Evolutionary conservation across 2,329 filamentous ascomycete genomes (phyloP).

Genomic region (Aspergillus flavus): DNA sequence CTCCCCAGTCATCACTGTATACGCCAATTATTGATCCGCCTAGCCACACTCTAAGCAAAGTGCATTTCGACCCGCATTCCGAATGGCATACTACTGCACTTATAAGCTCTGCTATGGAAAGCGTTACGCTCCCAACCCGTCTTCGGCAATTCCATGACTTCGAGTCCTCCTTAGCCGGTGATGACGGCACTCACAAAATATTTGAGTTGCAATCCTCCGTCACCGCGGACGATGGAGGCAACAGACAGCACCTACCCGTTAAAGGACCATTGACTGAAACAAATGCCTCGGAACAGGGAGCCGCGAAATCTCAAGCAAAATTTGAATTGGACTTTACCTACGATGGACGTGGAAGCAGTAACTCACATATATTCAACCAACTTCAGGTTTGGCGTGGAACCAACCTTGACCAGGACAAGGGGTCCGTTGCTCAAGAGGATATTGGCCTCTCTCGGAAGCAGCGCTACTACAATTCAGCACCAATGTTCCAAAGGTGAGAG

Average conservation of each 20-base stretch:
- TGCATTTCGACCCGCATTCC: slow-evolving; percentile 65
- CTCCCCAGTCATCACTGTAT: slow-evolving; percentile 73
- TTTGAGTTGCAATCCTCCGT: slow-evolving; percentile 73
- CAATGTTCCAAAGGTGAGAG: slow-evolving; percentile 37
- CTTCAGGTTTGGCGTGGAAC: slow-evolving; percentile 36
- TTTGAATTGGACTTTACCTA: slow-evolving; percentile 46
- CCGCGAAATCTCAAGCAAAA: slow-evolving; percentile 27
- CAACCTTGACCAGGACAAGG: slow-evolving; percentile 18
- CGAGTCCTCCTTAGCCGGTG: slow-evolving; percentile 53
- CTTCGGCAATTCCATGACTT: slow-evolving; percentile 40
- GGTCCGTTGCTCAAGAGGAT: slow-evolving; percentile 22
- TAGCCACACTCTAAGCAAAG: slow-evolving; percentile 55
- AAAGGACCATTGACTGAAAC: slow-evolving; percentile 5
- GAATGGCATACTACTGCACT: slow-evolving; percentile 81
- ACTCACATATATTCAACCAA: slow-evolving; percentile 39
- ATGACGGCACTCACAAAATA: slow-evolving; percentile 74
- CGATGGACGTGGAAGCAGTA: slow-evolving; percentile 25
- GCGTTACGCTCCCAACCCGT: slow-evolving; percentile 73
- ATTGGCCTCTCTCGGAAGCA: slow-evolving; percentile 32
- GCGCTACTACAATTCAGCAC: slow-evolving; percentile 36
- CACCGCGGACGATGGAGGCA: slow-evolving; percentile 28
- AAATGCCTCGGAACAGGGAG: slow-evolving; percentile 14
- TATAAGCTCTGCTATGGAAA: slow-evolving; percentile 76
- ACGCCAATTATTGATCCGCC: slow-evolving; percentile 72
- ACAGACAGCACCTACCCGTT: neutral